Percentiles rank a stretch among this genome's conserved stretches.
Evolutionary conservation across 495 filamentous ascomycete genomes (phyloP).

Genomic region (Penicillium canariense): DNA sequence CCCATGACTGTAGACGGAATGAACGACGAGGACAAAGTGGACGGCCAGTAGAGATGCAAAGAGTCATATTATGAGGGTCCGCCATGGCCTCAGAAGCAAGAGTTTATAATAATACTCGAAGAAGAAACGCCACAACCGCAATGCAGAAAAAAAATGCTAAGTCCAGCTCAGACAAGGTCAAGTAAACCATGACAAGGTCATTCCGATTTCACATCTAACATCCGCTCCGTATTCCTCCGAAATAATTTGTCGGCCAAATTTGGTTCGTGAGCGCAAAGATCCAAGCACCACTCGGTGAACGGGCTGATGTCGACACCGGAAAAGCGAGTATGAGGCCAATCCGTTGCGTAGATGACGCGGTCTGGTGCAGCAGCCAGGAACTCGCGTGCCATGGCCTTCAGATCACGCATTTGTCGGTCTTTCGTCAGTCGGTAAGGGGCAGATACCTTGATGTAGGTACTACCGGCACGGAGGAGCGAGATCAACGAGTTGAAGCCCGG

Average conservation of each 20-base stretch:
- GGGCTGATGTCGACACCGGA: slow-evolving; percentile 42
- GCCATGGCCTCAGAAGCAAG: not conserved
- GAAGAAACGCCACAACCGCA: slow-evolving; percentile 12
- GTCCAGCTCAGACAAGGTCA: not conserved
- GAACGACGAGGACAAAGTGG: too few relatives aligned
- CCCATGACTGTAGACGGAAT: too few relatives aligned
- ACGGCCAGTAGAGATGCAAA: not conserved
- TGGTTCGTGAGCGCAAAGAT: slow-evolving; percentile 37
- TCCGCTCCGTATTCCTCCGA: slow-evolving; percentile 43
- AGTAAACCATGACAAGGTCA: slow-evolving; percentile 16
- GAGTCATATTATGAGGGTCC: not conserved
- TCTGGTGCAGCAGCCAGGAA: slow-evolving; percentile 36
- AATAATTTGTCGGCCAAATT: slow-evolving; percentile 44
- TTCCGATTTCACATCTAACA: slow-evolving; percentile 26
- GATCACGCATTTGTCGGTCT: slow-evolving; percentile 34
- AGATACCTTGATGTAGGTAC: slow-evolving; percentile 50
- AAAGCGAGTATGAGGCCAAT: slow-evolving; percentile 55
- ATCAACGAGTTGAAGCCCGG: slow-evolving; percentile 43
- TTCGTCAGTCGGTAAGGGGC: slow-evolving; percentile 48
- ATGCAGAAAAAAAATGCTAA: slow-evolving; percentile 14
- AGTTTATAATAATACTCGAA: slow-evolving; percentile 14
- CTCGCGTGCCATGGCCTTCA: slow-evolving; percentile 39
- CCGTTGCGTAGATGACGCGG: slow-evolving; percentile 48
- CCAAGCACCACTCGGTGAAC: slow-evolving; percentile 43
- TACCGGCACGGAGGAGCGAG: slow-evolving; percentile 35